These are phyloP conservation scores for Mycena epipterygia DNA, from an alignment of 768 basidiomycete genomes.

Conservation along the genomic window DNA sequence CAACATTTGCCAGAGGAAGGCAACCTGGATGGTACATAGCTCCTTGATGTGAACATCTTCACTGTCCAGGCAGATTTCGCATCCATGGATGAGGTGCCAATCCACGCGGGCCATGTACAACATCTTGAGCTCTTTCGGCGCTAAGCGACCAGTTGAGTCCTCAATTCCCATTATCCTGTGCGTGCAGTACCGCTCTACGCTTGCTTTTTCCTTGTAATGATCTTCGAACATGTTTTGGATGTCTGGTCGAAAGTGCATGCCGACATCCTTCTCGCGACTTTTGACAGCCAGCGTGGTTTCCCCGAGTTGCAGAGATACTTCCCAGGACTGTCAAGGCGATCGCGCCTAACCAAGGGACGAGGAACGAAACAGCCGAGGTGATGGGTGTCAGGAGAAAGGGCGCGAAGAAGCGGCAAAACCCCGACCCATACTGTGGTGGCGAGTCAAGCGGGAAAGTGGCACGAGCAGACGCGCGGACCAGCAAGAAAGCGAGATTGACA, in stretches of 20 bases:
- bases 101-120: neutral
- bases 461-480: neutral
- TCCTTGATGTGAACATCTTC: too few relatives aligned
- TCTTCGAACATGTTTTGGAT: neutral
- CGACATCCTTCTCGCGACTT: neutral
- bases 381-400: neutral
- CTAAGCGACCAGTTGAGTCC: conserved; percentile 27
- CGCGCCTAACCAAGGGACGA: too few relatives aligned
- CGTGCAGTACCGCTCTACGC: neutral
- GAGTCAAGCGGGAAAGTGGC: neutral
- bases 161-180: neutral
- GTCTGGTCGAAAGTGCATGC: neutral
- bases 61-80: too few relatives aligned
- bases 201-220: neutral
- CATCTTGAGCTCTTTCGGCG: neutral
- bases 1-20: too few relatives aligned
- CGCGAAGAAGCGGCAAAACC: neutral
- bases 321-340: too few relatives aligned
- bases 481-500: neutral
- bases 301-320: neutral
- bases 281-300: neutral
- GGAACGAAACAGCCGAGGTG: neutral
- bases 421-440: neutral
- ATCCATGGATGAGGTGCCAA: neutral
- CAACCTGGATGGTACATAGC: too few relatives aligned